Evolutionary conservation across 192 early-diverging fungal species (phyloP), one percentile per base, ranked within the genome.

Genomic region (Coemansia sp.): DNA sequence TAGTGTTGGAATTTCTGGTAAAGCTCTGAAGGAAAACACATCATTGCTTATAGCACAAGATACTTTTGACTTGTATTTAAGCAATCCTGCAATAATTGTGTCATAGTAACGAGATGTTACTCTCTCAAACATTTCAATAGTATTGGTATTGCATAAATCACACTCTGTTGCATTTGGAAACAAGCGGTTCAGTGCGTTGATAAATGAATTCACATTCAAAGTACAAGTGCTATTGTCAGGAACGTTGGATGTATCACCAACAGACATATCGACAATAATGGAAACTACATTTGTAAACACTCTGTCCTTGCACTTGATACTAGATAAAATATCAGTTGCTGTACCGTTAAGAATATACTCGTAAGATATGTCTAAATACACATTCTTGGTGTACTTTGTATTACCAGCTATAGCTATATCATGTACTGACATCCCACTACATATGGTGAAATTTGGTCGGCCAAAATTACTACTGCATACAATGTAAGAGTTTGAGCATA

Each of bases 281-380:
- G 55, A 16, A 1, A 33, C 55, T 13, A 57, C 55, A 3, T 57
- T 57, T 16, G 27, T 31, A 16, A 57, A 57, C 11, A 22, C 13
- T 3, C 11, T 16, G 8, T 13, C 13, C 13, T 13, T 57, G 18
- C 31, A 31, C 15, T 33, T 10, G 12, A 57, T 34, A 33, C 13
- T 20, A 16, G 27, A 29, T 31, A 57, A 1, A 5, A 33, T 33
- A 16, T 15, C 29, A 13, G 55, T 3, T 5, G 55, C 15, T 15
- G 31, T 57, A 3, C 55, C 55, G 34, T 57, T 33, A 31, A 57
- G 29, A 57, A 57, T 57, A 13, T 57, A 57, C 13, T 57, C 55
- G 13, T 57, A 57, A 0, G 55, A 27, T 3, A 57, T 31, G 3
- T 57, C 55, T 15, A 57, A 5, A 16, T 33, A 16, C 13, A 57